These are phyloP conservation scores for Comarum palustre DNA, from an alignment of 306 rosid genomes.

Conservation along the genomic window DNA sequence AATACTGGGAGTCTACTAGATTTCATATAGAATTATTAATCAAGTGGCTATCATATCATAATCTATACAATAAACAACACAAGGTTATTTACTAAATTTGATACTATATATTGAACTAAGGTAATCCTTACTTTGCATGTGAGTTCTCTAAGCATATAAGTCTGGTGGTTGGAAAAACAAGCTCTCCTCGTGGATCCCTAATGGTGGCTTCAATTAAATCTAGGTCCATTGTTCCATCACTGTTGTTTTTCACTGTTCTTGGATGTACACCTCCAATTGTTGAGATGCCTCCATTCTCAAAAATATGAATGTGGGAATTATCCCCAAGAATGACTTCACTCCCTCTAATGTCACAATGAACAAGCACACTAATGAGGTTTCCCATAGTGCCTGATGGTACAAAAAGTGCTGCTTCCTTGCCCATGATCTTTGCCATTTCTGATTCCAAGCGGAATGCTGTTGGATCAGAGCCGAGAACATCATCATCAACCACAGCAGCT, in stretches of 20 bases:
- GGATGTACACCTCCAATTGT: constrained; percentile 94
- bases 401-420: constrained; percentile 85
- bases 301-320: constrained; percentile 67
- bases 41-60: not conserved
- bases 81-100: not conserved
- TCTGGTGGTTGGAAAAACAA: constrained; percentile 70
- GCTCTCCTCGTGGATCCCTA: constrained; percentile 59
- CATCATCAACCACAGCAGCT: constrained; percentile 83
- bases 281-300: constrained; percentile 89
- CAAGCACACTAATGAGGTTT: constrained; percentile 81
- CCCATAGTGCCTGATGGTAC: constrained; percentile 98
- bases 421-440: constrained; percentile 69
- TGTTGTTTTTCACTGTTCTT: constrained; percentile 55
- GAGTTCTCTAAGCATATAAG: constrained; percentile 93
- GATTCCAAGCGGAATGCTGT: constrained; percentile 61
- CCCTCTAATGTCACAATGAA: constrained; percentile 82
- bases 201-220: constrained; percentile 71
- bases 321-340: constrained; percentile 89
- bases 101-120: not conserved
- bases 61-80: constrained; percentile 10
- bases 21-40: not conserved
- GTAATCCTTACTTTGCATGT: constrained; percentile 72
- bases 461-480: constrained; percentile 68
- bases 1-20: not conserved
- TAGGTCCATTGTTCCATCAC: constrained; percentile 86